phyloP scores from a whole-genome alignment of 1,284 basidiomycete genomes.

The Tilletia horrida region DNA sequence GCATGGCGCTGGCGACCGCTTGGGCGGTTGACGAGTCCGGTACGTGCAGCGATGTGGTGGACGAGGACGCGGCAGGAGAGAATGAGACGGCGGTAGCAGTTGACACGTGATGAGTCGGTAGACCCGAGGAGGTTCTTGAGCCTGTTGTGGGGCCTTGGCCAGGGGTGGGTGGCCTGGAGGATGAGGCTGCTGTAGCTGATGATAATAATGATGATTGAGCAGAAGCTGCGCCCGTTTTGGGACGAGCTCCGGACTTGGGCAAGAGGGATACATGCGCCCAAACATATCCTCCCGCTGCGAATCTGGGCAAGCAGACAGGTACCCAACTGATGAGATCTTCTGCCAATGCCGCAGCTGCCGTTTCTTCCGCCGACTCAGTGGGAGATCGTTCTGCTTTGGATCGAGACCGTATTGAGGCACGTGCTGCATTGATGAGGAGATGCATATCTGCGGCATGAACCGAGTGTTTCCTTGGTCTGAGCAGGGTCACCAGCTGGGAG shows the following conservation, averaged over 20 bases:
- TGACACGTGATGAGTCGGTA: constrained; percentile 54
- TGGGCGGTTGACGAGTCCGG: constrained; percentile 3
- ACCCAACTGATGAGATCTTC: constrained; percentile 79
- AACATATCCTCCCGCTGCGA: constrained; percentile 83
- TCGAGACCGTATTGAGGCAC: constrained; percentile 59
- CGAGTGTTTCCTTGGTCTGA: constrained; percentile 84
- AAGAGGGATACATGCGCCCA: constrained; percentile 58
- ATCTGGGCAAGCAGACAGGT: constrained; percentile 91
- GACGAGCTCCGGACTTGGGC: constrained; percentile 16
- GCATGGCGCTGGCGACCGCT: constrained; percentile 14
- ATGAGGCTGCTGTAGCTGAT: not conserved
- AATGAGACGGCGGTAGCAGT: not conserved
- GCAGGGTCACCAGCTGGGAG: constrained; percentile 77
- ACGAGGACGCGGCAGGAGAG: not conserved
- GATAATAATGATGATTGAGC: not conserved
- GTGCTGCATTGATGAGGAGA: constrained; percentile 54
- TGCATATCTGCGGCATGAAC: constrained; percentile 70
- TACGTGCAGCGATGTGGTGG: not conserved
- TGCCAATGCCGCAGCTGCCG: not conserved
- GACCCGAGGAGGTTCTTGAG: constrained; percentile 60
- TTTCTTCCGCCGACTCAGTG: no score
- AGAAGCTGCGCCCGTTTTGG: constrained; percentile 4
- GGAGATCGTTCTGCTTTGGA: constrained; percentile 59
- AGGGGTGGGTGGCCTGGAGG: not conserved
- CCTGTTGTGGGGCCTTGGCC: constrained; percentile 57